phyloP scores from a whole-genome alignment of 192 early-diverging fungal genomes.

The Coemansia sp. region DNA sequence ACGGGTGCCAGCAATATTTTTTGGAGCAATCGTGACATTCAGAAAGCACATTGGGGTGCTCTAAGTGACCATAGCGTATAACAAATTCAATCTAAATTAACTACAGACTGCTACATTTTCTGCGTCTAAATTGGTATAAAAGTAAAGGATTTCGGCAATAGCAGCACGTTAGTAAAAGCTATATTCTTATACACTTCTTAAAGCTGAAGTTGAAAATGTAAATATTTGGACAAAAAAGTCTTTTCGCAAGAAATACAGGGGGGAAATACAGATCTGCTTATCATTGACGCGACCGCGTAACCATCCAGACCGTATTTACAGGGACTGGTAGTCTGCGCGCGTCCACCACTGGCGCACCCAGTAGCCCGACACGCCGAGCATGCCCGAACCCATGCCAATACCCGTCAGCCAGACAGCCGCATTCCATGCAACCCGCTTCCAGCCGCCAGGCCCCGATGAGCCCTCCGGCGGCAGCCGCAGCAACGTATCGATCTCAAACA shows the following conservation, averaged over 20 bases:
- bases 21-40: too few relatives aligned
- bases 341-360: slow-evolving; percentile 56
- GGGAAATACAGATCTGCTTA: not conserved
- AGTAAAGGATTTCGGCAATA: too few relatives aligned
- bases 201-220: too few relatives aligned
- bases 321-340: slow-evolving; percentile 44
- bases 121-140: too few relatives aligned
- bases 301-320: slow-evolving; percentile 30
- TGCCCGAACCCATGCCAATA: slow-evolving; percentile 46
- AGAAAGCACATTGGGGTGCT: too few relatives aligned
- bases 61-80: too few relatives aligned
- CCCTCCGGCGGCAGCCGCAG: slow-evolving; percentile 39
- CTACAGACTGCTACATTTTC: too few relatives aligned
- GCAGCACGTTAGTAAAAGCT: too few relatives aligned
- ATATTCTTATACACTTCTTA: too few relatives aligned
- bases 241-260: not conserved
- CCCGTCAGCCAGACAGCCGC: slow-evolving; percentile 47
- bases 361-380: slow-evolving; percentile 42
- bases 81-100: too few relatives aligned
- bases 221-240: not conserved
- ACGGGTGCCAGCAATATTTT: too few relatives aligned
- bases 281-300: not conserved
- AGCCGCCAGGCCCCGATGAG: slow-evolving; percentile 31
- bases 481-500: slow-evolving; percentile 48
- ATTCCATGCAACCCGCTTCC: slow-evolving; percentile 46